phyloP scores from a whole-genome alignment of 2,329 filamentous ascomycete genomes.

The Emmonsia crescens region DNA sequence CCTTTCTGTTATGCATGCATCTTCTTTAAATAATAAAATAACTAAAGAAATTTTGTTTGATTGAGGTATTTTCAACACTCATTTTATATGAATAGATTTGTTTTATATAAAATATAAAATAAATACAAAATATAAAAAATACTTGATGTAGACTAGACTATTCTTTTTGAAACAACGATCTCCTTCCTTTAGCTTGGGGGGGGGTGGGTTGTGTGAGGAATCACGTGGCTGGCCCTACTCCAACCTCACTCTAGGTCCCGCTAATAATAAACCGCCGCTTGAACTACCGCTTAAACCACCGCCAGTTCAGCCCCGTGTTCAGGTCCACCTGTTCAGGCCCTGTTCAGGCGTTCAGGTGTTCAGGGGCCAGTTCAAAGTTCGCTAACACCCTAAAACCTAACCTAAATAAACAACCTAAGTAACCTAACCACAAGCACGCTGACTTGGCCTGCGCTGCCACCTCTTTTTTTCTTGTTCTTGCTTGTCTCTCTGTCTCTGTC shows the following conservation, averaged over 20 bases:
- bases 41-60: background rate
- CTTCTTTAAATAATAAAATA: background rate
- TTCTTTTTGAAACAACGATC: background rate
- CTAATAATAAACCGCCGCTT: no score
- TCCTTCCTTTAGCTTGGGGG: background rate
- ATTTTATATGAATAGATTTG: no score
- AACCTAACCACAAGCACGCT: background rate
- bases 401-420: no score
- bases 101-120: background rate
- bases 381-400: background rate
- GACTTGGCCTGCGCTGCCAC: background rate
- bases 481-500: background rate
- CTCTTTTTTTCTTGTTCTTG: background rate
- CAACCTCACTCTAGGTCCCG: background rate
- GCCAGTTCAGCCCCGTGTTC: background rate
- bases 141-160: no score
- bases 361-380: background rate
- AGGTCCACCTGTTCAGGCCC: no score
- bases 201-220: no score
- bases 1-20: no score
- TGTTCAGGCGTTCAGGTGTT: no score
- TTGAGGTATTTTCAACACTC: background rate
- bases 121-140: background rate
- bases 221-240: background rate
- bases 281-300: background rate